Percentiles rank a stretch among this genome's conserved stretches.
Evolutionary conservation across 345 rosid genomes (phyloP).

Genomic region (Tarenaya hassleriana): DNA sequence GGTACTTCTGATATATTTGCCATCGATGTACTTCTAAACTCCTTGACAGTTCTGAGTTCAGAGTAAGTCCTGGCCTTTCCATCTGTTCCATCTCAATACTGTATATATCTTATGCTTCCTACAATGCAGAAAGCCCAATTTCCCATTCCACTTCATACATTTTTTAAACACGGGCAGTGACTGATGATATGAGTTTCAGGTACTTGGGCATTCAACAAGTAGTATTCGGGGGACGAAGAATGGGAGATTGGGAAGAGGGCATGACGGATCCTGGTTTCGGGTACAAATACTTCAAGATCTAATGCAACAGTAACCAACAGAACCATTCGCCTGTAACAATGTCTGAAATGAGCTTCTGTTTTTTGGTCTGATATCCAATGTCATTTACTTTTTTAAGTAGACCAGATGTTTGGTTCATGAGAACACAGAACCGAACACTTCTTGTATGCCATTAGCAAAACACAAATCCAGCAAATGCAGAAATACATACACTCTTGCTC

Average conservation of each 20-base stretch:
- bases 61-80: constrained; percentile 41
- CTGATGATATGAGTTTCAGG: constrained; percentile 36
- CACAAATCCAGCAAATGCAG: too few relatives aligned
- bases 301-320: constrained; percentile 8
- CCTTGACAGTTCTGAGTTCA: constrained; percentile 81
- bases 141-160: too few relatives aligned
- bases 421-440: too few relatives aligned
- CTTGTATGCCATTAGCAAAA: too few relatives aligned
- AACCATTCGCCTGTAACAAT: constrained; percentile 18
- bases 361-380: constrained; percentile 1
- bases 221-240: constrained; percentile 67
- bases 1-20: constrained; percentile 82
- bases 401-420: too few relatives aligned
- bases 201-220: constrained; percentile 78
- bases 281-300: constrained; percentile 77
- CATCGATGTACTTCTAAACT: constrained; percentile 76
- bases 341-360: constrained; percentile 13
- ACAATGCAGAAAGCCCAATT: not conserved
- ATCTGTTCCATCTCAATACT: not conserved
- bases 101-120: not conserved
- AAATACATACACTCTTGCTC: too few relatives aligned
- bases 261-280: constrained; percentile 74
- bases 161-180: too few relatives aligned
- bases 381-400: too few relatives aligned
- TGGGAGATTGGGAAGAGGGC: constrained; percentile 97